Evolutionary conservation across 768 basidiomycete species (phyloP), one percentile per base, ranked within the genome.

Genomic region (Goffeauzyma gilvescens): DNA sequence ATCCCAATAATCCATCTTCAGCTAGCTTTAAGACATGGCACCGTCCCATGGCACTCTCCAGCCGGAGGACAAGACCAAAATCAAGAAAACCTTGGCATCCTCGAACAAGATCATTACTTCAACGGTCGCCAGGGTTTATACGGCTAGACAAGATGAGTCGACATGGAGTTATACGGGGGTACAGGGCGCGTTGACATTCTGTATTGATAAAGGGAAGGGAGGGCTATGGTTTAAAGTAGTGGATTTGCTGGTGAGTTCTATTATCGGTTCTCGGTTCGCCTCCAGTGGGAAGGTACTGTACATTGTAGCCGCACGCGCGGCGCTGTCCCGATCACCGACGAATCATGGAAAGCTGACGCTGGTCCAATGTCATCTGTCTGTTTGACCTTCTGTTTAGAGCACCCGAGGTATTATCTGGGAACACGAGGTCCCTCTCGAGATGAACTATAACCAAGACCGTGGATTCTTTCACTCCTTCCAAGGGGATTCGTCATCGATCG

Each of bases 401-500:
- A 83, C 82, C 3, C 67, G 85, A 41, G 86, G 85, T 4, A 73
- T 87, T 17, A 75, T 86, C 32, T 98, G 90, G 90, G 76, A 85
- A 45, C 83, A 93, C 51, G 86, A 90, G 60, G 64, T 95, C 4
- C 90, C 86, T 53, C 70, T 79, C 20, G 76, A 75, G 24, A 73
- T 90, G 50, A 75, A 81, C 44, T 84, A 85, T 58, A 67, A 73
- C 55, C 72, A 79, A 55, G 90, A 96, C 59, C 69, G 86, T 47
- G 72, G 79, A 2, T 89, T 78, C 72, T 93, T 96, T 56, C 83
- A 90, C 66, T 78, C 85, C 1, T 95, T 93, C 63, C 69, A 78
- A 3, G 79, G 83, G 39, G 89, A 98, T 67, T 89, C 90, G 57
- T 84, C 82, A 55, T 82, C 82, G 76, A 73, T 96, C 52, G 87